Percentiles rank a stretch among this genome's conserved stretches.
These are phyloP conservation scores for Oryza coarctata DNA, from an alignment of 176 grass and related monocot species.

Conservation along the genomic window DNA sequence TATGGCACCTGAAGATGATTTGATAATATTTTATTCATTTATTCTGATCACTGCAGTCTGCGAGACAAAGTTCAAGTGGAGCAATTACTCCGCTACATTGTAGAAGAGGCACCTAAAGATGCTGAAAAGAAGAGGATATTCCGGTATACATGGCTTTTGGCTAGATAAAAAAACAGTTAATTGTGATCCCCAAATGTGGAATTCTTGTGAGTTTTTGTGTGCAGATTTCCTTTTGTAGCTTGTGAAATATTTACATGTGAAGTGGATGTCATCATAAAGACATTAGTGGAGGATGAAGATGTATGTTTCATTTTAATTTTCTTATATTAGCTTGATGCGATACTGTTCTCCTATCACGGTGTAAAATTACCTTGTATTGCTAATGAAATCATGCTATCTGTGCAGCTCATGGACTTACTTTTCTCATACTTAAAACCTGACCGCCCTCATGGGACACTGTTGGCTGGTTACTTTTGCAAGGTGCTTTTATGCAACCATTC, in stretches of 20 bases:
- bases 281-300: constrained; percentile 92
- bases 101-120: constrained; percentile 79
- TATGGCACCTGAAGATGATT: neutral
- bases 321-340: neutral
- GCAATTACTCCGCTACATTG: constrained; percentile 74
- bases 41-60: constrained; percentile 57
- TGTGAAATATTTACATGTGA: constrained; percentile 99
- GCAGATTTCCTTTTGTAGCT: constrained; percentile 98
- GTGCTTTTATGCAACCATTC: constrained; percentile 50
- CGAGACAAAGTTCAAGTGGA: constrained; percentile 81
- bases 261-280: constrained; percentile 93
- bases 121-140: constrained; percentile 90
- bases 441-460: constrained; percentile 63
- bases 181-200: constrained; percentile 6
- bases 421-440: constrained; percentile 93
- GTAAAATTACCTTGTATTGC: neutral
- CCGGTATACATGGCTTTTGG: constrained; percentile 49
- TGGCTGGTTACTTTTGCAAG: constrained; percentile 94
- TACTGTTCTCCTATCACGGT: neutral
- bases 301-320: constrained; percentile 45
- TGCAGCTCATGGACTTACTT: constrained; percentile 88
- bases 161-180: neutral
- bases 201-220: constrained; percentile 25
- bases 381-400: constrained; percentile 29
- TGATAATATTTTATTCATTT: constrained; percentile 18